Base-by-base conservation (phyloP, 441 rosid species). In the Arabidopsis hybrid region DNA sequence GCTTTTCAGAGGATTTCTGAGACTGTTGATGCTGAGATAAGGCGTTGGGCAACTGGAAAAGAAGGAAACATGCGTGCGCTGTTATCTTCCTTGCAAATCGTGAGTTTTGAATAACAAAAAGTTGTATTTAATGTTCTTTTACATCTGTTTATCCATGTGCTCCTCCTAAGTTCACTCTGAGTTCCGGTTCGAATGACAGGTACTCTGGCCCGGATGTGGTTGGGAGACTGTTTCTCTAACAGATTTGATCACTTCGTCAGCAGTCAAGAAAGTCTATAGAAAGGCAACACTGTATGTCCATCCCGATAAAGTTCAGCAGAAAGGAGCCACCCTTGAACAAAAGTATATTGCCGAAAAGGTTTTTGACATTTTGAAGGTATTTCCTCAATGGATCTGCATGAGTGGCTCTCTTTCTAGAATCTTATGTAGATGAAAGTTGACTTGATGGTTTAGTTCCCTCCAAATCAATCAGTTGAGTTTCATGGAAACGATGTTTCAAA, bases 231-330 rank as follows among this genome's bases (percentile, higher is more conserved):
- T 79, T 79, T 85, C 97, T 32, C 61, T 95, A 74, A 88, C 96
- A 61, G 97, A 95, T 86, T 80, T 93, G 83, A 90, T 93, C 52
- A 88, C 95, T 67, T 85, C 91, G 60, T 43, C 83, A 46, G 79
- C 94, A 3, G 99, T 95, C 51, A 95, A 89, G 84, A 93, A 95
- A 67, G 93, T 88, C 4, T 93, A 91, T 74, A 84, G 91, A 65
- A 95, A 88, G 85, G 94, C 99, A 77, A 85, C 89, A 2, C 72
- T 93, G 62, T 87, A 73, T 69, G 86, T 95, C 59, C 98, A 95
- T 82, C 99, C 98, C 21, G 99, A 95, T 74, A 95, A 95, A 85
- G 98, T 93, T 78, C 98, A 93, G 73, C 99, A 91, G 83, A 95
- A 91, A 83, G 96, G 98, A 75, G 93, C 98, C 59, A 91, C 89